Evolutionary conservation across 23 red algal genomes (phyloP).

Genomic region (Agarophyton chilense): DNA sequence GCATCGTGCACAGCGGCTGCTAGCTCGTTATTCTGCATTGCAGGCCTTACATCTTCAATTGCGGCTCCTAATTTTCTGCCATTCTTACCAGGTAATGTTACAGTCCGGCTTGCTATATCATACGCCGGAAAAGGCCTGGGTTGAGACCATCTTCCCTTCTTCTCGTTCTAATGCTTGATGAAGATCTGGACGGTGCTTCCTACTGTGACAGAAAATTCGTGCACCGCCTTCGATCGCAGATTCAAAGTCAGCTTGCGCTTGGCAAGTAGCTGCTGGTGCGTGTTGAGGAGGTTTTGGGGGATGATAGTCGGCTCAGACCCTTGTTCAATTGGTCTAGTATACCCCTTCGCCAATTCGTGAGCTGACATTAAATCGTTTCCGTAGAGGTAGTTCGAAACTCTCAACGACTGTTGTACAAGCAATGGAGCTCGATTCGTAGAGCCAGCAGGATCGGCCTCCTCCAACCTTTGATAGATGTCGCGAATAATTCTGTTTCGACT

Average conservation of each 20-base stretch:
- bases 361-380: no score
- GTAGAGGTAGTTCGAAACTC: constrained; percentile 35
- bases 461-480: constrained; percentile 26
- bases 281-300: neutral
- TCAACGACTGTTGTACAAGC: neutral
- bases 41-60: no score
- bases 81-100: no score
- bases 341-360: constrained; percentile 41
- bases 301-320: neutral
- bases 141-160: no score
- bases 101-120: no score
- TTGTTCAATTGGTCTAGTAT: neutral
- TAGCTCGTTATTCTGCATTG: no score
- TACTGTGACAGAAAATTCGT: neutral
- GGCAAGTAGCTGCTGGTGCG: neutral
- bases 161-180: no score
- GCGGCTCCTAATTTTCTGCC: no score
- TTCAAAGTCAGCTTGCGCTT: constrained; percentile 45
- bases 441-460: neutral
- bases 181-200: constrained; percentile 23
- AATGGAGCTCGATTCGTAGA: no score
- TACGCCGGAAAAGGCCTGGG: no score
- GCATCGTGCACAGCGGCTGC: no score
- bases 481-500: constrained; percentile 54
- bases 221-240: constrained; percentile 10